Evolutionary conservation across 345 rosid genomes (phyloP).

Genomic region (Aquilaria yunnanensis): DNA sequence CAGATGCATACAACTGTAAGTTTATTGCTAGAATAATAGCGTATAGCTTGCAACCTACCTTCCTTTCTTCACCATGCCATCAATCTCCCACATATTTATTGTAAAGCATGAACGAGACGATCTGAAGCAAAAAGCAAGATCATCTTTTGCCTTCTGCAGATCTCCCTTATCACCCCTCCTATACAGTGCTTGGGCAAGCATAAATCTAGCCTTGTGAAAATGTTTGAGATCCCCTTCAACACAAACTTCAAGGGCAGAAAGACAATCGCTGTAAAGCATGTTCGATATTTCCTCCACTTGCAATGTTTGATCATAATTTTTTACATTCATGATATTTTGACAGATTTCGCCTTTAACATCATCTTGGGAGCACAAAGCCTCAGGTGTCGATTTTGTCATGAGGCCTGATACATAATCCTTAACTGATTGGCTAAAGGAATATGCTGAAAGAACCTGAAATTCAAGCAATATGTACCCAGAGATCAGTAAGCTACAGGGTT

Average conservation of each 20-base stretch:
- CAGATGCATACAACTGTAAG: background rate
- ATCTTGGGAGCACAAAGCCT: conserved; percentile 30
- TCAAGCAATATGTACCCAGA: conserved; percentile 10
- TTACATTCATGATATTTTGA: conserved; percentile 29
- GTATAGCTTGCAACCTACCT: conserved; percentile 37
- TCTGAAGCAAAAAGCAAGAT: conserved; percentile 89
- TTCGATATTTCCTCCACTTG: conserved; percentile 67
- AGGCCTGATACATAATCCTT: conserved; percentile 50
- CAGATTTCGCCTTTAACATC: conserved; percentile 33
- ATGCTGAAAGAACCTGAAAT: conserved; percentile 56
- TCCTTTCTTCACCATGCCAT: conserved; percentile 95
- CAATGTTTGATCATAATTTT: conserved; percentile 35
- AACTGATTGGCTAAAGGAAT: conserved; percentile 54
- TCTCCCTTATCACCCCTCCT: conserved; percentile 66
- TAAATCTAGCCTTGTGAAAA: conserved; percentile 95
- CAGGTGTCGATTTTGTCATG: conserved; percentile 38
- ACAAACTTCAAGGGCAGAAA: conserved; percentile 80
- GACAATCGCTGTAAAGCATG: conserved; percentile 85
- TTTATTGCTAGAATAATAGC: conserved; percentile 4
- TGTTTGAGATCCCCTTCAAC: conserved; percentile 96
- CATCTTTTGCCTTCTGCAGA: conserved; percentile 89
- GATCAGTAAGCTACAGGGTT: background rate
- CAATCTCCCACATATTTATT: conserved; percentile 99
- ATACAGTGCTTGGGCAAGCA: conserved; percentile 88
- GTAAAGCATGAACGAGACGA: conserved; percentile 92